Evolutionary conservation across 805 yeast genomes (phyloP), one percentile per base, ranked within the genome.

Genomic region (Candida endomychidarum): DNA sequence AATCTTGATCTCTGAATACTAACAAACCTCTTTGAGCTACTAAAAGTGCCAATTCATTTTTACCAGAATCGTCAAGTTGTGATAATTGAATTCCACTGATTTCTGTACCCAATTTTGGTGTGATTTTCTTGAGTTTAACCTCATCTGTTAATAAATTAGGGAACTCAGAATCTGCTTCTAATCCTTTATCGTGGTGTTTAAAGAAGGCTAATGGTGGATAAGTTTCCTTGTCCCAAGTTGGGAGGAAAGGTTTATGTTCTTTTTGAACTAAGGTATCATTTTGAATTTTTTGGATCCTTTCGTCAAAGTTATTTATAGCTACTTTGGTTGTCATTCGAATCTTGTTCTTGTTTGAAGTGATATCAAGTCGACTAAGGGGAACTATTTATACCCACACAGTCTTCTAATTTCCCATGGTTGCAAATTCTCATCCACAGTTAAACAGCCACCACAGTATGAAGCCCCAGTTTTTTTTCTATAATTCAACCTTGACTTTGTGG

Each of bases 101-200:
- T 49, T 80, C 87, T 12, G 81, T 68, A n/a, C 93, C 95, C 40
- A 85, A 65, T 53, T 77, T 82, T 24, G 91, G 91, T 2, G 86
- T 76, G 31, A 83, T 57, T 14, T 49, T 50, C 45, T 72, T 72
- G 27, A 52, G 56, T 16, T 59, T 57, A 3, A 27, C 62, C 47
- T 35, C 45, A 40, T 54, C 38, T 9, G 75, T 73, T 42, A 80
- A 70, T 40, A 83, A 65, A 50, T 72, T 72, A 19, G 71, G 69
- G 41, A 77, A 68, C 1, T 62, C 48, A 7, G 78, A 72, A 53
- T 81, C 84, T 9, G 83, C 88, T 38, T 67, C 63, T 18, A 64
- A 59, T 2, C 83, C 89, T 19, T 78, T 77, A 54, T 83, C 90
- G 28, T 60, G 58, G 52, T 68, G 75, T 50, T 75, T 74, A 56